These are phyloP conservation scores for Mycena amicta DNA, from an alignment of 768 basidiomycete genomes.

Conservation along the genomic window DNA sequence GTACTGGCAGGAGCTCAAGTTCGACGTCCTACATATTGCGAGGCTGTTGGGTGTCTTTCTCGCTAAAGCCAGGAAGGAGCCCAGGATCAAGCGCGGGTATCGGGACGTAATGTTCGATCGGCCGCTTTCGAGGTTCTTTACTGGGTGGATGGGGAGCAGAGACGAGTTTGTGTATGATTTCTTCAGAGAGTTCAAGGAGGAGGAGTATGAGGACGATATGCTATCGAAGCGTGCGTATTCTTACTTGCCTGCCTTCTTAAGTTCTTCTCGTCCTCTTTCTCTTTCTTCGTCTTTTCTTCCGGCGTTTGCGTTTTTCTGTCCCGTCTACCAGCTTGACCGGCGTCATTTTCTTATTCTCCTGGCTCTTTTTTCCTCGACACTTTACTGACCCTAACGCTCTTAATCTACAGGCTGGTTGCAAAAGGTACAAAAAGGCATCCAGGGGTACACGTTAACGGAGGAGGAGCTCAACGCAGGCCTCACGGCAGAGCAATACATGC, in stretches of 20 bases:
- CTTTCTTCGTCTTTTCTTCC: neutral
- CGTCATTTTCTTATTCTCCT: neutral
- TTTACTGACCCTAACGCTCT: neutral
- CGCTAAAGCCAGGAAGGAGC: slow-evolving; percentile 14
- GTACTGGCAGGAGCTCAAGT: slow-evolving; percentile 12
- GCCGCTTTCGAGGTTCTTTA: slow-evolving; percentile 15
- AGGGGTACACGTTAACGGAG: slow-evolving; percentile 20
- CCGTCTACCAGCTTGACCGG: neutral
- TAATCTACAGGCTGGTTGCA: slow-evolving; percentile 21
- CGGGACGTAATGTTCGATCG: slow-evolving; percentile 22
- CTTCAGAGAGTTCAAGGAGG: slow-evolving; percentile 20
- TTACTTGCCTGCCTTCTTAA: neutral
- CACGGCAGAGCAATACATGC: slow-evolving; percentile 17
- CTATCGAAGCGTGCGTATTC: slow-evolving; percentile 12
- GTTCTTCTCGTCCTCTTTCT: neutral
- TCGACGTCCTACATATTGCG: slow-evolving; percentile 19
- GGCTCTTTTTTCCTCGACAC: neutral
- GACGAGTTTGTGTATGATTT: slow-evolving; percentile 25
- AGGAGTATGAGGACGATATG: slow-evolving; percentile 25
- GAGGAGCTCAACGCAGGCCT: slow-evolving; percentile 17
- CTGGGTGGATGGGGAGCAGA: slow-evolving; percentile 23
- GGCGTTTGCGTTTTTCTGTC: neutral
- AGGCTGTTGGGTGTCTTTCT: slow-evolving; percentile 15
- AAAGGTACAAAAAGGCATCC: slow-evolving; percentile 22
- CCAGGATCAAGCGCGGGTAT: slow-evolving; percentile 18